Evolutionary conservation across 257 asterid species (phyloP).

Genomic region (Catharanthus roseus): DNA sequence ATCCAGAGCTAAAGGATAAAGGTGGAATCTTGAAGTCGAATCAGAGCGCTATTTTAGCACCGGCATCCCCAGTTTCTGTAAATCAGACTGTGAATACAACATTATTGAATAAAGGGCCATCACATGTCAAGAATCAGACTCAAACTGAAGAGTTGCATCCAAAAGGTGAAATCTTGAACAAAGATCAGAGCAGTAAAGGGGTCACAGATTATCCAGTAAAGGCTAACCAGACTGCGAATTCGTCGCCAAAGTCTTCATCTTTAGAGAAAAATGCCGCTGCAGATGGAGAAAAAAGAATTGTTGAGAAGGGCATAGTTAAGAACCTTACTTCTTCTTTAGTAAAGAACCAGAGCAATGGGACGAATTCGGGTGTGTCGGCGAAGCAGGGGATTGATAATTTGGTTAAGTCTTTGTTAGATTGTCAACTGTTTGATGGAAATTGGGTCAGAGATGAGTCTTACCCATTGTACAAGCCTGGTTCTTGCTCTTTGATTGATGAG

Average conservation of each 20-base stretch:
- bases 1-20: slow-evolving; percentile 7
- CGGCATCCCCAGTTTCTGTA: neutral
- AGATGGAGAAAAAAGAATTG: slow-evolving; percentile 29
- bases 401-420: slow-evolving; percentile 47
- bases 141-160: slow-evolving; percentile 20
- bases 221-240: slow-evolving; percentile 25
- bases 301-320: slow-evolving; percentile 33
- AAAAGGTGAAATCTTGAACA: slow-evolving; percentile 33
- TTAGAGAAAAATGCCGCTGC: slow-evolving; percentile 19
- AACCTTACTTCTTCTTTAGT: slow-evolving; percentile 41
- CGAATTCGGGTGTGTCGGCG: slow-evolving; percentile 13
- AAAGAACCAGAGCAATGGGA: slow-evolving; percentile 34
- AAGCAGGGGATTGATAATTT: slow-evolving; percentile 37
- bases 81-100: slow-evolving; percentile 6
- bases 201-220: slow-evolving; percentile 23
- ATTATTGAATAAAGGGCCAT: slow-evolving; percentile 11
- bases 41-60: slow-evolving; percentile 6
- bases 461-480: slow-evolving; percentile 79
- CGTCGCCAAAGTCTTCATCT: slow-evolving; percentile 20
- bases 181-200: slow-evolving; percentile 29
- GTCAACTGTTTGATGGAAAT: slow-evolving; percentile 79
- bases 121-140: slow-evolving; percentile 32
- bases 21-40: slow-evolving; percentile 32
- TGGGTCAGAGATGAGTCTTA: slow-evolving; percentile 87
- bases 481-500: slow-evolving; percentile 90